phyloP scores from a whole-genome alignment of 2,329 filamentous ascomycete genomes.

The Exophiala oligosperma region DNA sequence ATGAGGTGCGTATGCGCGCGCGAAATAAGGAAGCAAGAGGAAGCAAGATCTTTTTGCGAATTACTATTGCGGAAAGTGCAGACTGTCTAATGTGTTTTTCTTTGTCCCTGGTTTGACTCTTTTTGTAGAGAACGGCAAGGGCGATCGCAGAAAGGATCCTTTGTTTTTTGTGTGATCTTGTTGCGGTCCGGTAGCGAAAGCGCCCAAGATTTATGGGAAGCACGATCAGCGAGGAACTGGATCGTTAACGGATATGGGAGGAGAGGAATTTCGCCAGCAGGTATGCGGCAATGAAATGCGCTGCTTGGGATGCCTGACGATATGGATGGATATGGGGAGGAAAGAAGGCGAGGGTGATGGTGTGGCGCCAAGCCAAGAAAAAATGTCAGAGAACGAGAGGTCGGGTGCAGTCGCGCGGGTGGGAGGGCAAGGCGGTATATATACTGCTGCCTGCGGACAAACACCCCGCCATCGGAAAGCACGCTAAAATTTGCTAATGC shows the following conservation, averaged over 20 bases:
- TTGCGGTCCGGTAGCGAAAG: conserved; percentile 8
- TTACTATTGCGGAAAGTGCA: conserved; percentile 29
- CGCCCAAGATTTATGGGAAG: conserved; percentile 16
- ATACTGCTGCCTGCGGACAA: conserved; percentile 12
- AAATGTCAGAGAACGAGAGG: conserved; percentile 21
- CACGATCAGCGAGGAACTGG: conserved; percentile 16
- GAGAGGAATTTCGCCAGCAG: conserved; percentile 16
- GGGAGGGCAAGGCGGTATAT: conserved; percentile 19
- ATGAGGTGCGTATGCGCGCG: conserved; percentile 35
- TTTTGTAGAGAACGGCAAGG: conserved; percentile 19
- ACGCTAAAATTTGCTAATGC: conserved; percentile 11
- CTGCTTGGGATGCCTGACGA: conserved; percentile 18
- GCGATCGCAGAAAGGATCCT: conserved; percentile 9
- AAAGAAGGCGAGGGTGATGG: conserved; percentile 11
- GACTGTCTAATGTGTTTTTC: conserved; percentile 22
- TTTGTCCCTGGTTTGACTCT: conserved; percentile 14
- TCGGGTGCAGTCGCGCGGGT: conserved; percentile 20
- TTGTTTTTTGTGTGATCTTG: conserved; percentile 2
- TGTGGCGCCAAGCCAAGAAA: conserved; percentile 24
- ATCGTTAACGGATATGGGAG: conserved; percentile 9
- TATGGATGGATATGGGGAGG: conserved; percentile 1
- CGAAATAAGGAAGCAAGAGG: conserved; percentile 38
- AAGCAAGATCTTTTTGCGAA: conserved; percentile 22
- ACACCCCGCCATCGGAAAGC: conserved; percentile 9
- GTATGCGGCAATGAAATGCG: conserved; percentile 12